Base-by-base conservation (phyloP, 495 filamentous ascomycete species). In the Gamarada debralockiae region DNA sequence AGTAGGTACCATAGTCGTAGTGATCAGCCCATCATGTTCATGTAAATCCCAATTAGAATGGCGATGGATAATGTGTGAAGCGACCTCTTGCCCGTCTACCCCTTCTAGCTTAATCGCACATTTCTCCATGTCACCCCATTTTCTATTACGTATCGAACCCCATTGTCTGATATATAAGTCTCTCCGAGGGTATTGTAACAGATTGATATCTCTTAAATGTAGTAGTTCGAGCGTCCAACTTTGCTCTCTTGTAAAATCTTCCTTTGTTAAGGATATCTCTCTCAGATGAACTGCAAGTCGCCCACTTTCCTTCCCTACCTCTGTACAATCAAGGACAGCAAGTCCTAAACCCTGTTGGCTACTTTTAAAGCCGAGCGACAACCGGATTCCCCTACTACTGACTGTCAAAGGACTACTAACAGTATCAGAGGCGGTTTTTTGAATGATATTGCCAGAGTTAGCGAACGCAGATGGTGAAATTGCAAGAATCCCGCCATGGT, bases 191-290 rank as follows among this genome's bases (percentile, higher is more conserved):
- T 50, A 24, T 50, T 50, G 31, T 17, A 17, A 43, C 17, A 18
- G 39, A 43, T 43, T 8, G 44, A 47, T 47, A 2, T 39, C 8
- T 50, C 25, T 31, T 6, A 39, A 15, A 17, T 50, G 29, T 0
- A 50, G 9, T 12, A 50, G 1, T 39, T 24, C 4, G 18, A 50
- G 34, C 36, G 21, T 50, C 18, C 15, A 17, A 6, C 27, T 39
- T 50, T 50, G 27, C 47, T 50, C 47, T 22, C 47, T 37, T 17
- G 12, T 22, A 27, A 50, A 50, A 50, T 50, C 47, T 50, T 50
- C 7, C 3, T 50, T 50, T 39, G 47, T 50, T 1, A 50, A 17
- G 36, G 38, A 50, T 18, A 50, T 8, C 37, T 50, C 47, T 24
- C 29, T 50, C 15, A 50, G 17, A 22, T 50, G 34, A 50, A 50